Base-by-base conservation (phyloP, 2,329 filamentous ascomycete species). In the Ceratocystis papillata region DNA sequence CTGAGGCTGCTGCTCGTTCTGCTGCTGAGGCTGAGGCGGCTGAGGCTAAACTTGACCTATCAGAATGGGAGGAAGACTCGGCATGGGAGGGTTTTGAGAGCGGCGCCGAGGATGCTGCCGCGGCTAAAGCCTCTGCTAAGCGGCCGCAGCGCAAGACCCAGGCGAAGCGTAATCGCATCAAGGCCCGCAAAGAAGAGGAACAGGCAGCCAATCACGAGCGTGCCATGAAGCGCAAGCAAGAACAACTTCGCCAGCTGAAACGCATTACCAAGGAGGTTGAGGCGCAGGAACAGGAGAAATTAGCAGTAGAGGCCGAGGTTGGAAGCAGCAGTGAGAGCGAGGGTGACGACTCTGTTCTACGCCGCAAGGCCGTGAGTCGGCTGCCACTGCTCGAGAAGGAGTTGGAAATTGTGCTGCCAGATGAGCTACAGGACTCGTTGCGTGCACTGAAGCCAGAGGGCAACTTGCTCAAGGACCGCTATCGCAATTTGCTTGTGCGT, bases 71-170 rank as follows among this genome's bases (percentile, higher is more conserved):
- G 68, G 89, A 93, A 71, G 92, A 96, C 73, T 94, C 89, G 60
- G 91, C 89, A 15, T 96, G 91, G 90, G 93, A 92, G 75, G 89
- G 89, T 0, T 85, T 90, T 70, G 87, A 96, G 77, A 96, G 90
- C 73, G 91, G 90, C 66, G 83, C 82, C 8, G 87, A 90, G 70
- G 87, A 89, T 41, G 72, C 69, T 22, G 73, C 76, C 72, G 37
- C 69, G 64, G 86, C 83, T 72, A 96, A 96, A 78, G n/a, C 46
- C n/a, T 83, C 83, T 68, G 72, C 70, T 8, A 96, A 96, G 78
- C 81, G 87, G 68, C 87, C 89, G 2, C 83, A 89, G 75, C 82
- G 93, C 72, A 97, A 97, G 79, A 95, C 90, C 1, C 88, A 86
- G 63, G 81, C 85, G 0, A 89, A 97, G 76, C 82, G 91, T 69